Percentiles rank a stretch among this genome's conserved stretches.
Evolutionary conservation across 805 yeast species (phyloP).

Genomic region (Saturnispora hagleri): DNA sequence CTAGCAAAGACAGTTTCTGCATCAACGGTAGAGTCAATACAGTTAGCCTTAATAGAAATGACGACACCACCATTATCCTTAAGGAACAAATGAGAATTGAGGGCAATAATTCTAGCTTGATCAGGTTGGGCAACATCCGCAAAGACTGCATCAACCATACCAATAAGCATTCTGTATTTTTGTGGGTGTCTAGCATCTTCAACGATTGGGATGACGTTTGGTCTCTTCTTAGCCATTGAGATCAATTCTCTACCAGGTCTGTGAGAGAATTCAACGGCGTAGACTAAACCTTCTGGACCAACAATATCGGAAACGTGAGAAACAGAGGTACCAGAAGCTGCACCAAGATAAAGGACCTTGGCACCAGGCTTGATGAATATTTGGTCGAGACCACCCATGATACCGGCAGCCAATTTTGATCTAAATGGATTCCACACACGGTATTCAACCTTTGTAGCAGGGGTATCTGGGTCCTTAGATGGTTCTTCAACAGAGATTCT

Average conservation of each 20-base stretch:
- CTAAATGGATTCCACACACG: conserved; percentile 99
- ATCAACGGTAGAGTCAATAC: conserved; percentile 98
- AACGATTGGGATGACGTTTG: conserved; percentile 95
- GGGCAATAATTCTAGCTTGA: conserved; percentile 99
- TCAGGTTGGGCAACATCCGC: conserved; percentile 99
- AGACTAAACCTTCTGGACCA: conserved; percentile 98
- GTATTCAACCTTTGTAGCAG: conserved; percentile 93
- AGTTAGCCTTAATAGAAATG: conserved; percentile 98
- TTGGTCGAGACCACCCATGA: conserved; percentile 99
- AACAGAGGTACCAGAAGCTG: conserved; percentile 98
- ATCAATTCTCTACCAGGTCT: conserved; percentile 99
- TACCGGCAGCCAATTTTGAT: conserved; percentile 99
- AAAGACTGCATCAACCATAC: conserved; percentile 97
- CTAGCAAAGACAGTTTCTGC: conserved; percentile 99
- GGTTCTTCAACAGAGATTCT: conserved; percentile 92
- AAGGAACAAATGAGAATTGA: conserved; percentile 95
- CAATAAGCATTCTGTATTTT: conserved; percentile 96
- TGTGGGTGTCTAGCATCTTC: conserved; percentile 99
- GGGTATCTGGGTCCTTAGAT: conserved; percentile 74
- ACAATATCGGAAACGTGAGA: conserved; percentile 97
- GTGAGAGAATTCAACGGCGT: conserved; percentile 98
- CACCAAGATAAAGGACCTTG: conserved; percentile 95
- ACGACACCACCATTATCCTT: conserved; percentile 98
- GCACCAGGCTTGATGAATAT: conserved; percentile 96
- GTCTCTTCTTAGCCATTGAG: conserved; percentile 99